Base-by-base conservation (phyloP, 2,329 filamentous ascomycete species). In the Aspergillus sp. region DNA sequence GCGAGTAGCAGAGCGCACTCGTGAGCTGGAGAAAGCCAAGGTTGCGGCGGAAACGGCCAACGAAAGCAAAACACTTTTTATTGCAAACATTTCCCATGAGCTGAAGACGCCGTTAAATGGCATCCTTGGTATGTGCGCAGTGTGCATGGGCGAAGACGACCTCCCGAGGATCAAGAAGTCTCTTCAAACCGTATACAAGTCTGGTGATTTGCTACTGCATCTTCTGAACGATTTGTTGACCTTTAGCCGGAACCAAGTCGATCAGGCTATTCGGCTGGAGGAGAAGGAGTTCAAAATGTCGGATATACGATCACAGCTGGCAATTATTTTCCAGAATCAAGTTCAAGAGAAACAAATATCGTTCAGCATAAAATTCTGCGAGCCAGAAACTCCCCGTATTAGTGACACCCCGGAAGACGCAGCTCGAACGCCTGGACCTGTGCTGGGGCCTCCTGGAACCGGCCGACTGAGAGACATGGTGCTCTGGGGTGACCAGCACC, bases 191-290 rank as follows among this genome's bases (percentile, higher is more conserved):
- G 88, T 97, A 22, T 97, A 96, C 78, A 95, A 93, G 76, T 94
- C 91, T 23, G 92, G 86, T 5, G 93, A 97, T 73, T 78, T 97
- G 6, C 79, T 97, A 7, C 81, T 96, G 2, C 93, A 97, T 71
- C 84, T 97, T 1, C 82, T 97, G 7, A 95, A 95, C 46, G 93
- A 97, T 79, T 82, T 97, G 4, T 80, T 97, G 45, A 96, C 91
- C 41, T 97, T 97, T 77, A 95, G 91, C 72, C 97, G 96, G 77
- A 97, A 97, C 71, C 92, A 97, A 76, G 93, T 96, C 54, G 93
- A 92, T 3, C 91, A 96, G 69, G 88, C 93, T 64, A 81, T 97
- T 48, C 89, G 82, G 46, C 81, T 97, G 1, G 92, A 97, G 68
- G 90, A 96, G 73, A 91, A 87, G 64, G 93, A 96, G 69, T 97